Conservation (phyloP, 352 stramenopile species). For the Lagenidium giganteum region DNA sequence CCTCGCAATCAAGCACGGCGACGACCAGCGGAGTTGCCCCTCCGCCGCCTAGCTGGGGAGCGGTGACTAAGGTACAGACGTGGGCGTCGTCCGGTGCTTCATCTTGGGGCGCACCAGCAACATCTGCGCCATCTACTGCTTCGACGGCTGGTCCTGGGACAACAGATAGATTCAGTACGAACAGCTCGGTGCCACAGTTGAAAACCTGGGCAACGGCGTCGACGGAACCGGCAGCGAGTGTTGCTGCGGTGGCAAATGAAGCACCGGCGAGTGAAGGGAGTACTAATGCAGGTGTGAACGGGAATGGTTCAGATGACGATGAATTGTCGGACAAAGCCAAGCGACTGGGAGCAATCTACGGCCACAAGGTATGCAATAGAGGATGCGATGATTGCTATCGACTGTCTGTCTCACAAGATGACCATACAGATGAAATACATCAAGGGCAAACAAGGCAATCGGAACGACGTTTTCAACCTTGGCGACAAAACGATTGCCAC, state of each 20-base stretch:
- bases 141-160: not conserved
- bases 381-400: not conserved
- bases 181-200: too few relatives aligned
- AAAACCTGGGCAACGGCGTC: not conserved
- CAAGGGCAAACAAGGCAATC: conserved; percentile 47
- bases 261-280: not conserved
- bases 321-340: conserved; percentile 59
- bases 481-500: conserved; percentile 34
- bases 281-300: too few relatives aligned
- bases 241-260: conserved; percentile 5
- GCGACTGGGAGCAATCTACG: conserved; percentile 60
- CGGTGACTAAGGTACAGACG: too few relatives aligned
- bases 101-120: conserved; percentile 14
- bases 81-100: too few relatives aligned
- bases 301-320: too few relatives aligned
- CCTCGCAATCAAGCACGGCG: not conserved
- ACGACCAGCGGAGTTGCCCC: not conserved
- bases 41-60: not conserved
- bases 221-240: too few relatives aligned
- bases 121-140: conserved; percentile 6
- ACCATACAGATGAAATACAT: conserved; percentile 60
- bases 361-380: conserved; percentile 63
- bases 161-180: not conserved
- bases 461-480: conserved; percentile 55
- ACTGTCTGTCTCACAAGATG: not conserved